Conservation (phyloP, 1,284 basidiomycete genomes). For the Trametes versicolor region DNA sequence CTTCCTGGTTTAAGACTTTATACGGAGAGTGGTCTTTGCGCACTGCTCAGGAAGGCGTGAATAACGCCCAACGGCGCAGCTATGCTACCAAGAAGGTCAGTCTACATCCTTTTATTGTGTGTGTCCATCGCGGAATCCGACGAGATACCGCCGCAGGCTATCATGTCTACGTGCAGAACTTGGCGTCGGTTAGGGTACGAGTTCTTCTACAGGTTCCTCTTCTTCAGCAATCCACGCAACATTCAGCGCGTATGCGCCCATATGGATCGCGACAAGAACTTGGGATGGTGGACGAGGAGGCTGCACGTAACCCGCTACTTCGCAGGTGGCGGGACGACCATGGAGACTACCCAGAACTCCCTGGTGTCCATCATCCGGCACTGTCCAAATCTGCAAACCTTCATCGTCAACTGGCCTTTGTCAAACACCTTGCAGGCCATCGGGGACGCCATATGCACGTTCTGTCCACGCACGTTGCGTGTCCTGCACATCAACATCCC, state of each 20-base stretch:
- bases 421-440: slow-evolving; percentile 63
- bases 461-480: slow-evolving; percentile 57
- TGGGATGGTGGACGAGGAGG: slow-evolving; percentile 73
- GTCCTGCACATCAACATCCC: slow-evolving; percentile 70
- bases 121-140: slow-evolving; percentile 10
- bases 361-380: slow-evolving; percentile 62
- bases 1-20: slow-evolving; percentile 65
- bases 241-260: slow-evolving; percentile 56
- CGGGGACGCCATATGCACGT: slow-evolving; percentile 66
- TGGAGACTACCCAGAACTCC: slow-evolving; percentile 55
- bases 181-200: slow-evolving; percentile 62
- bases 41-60: slow-evolving; percentile 63
- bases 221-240: slow-evolving; percentile 64
- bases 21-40: slow-evolving; percentile 63
- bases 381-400: slow-evolving; percentile 75
- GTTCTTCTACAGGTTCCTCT: slow-evolving; percentile 70
- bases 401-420: slow-evolving; percentile 72
- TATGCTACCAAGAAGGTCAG: slow-evolving; percentile 72
- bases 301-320: slow-evolving; percentile 68
- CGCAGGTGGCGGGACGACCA: slow-evolving; percentile 46
- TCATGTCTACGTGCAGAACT: slow-evolving; percentile 62
- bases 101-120: slow-evolving; percentile 6
- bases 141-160: slow-evolving; percentile 54
- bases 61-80: slow-evolving; percentile 62
- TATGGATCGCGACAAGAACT: slow-evolving; percentile 57